Evolutionary conservation across 2,329 filamentous ascomycete genomes (phyloP).

Genomic region (Aspergillus sp.): DNA sequence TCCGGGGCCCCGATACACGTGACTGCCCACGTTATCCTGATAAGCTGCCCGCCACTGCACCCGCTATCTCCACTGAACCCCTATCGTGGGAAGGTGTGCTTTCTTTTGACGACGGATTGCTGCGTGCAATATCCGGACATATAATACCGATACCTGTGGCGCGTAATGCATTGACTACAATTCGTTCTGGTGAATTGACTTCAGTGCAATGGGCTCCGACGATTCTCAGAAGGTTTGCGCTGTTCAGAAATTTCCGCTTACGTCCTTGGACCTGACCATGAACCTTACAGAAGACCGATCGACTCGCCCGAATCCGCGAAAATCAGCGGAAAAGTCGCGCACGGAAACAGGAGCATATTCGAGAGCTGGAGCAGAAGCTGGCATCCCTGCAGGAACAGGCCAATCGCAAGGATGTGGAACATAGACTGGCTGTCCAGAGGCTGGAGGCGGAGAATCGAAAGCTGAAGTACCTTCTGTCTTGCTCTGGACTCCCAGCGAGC

Average conservation of each 20-base stretch:
- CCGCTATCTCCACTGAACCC: too few relatives aligned
- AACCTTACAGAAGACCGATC: slow-evolving; percentile 23
- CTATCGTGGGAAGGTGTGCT: too few relatives aligned
- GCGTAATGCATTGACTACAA: too few relatives aligned
- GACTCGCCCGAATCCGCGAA: slow-evolving; percentile 40
- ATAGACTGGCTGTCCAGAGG: slow-evolving; percentile 32
- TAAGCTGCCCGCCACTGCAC: too few relatives aligned
- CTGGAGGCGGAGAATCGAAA: slow-evolving; percentile 33
- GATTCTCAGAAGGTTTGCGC: slow-evolving; percentile 13
- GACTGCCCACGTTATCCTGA: too few relatives aligned
- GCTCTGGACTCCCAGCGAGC: slow-evolving; percentile 21
- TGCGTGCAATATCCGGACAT: too few relatives aligned
- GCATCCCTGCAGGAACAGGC: slow-evolving; percentile 24
- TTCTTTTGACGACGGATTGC: too few relatives aligned
- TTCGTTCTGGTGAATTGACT: too few relatives aligned
- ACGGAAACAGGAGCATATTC: slow-evolving; percentile 33
- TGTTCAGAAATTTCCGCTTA: neutral
- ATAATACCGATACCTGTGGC: too few relatives aligned
- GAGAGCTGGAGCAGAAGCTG: slow-evolving; percentile 35
- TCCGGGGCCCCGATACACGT: too few relatives aligned
- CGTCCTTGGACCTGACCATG: neutral
- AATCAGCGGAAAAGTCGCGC: slow-evolving; percentile 39
- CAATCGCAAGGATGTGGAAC: slow-evolving; percentile 30
- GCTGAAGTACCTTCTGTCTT: slow-evolving; percentile 24
- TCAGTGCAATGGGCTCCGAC: neutral